These are phyloP conservation scores for Luffa aegyptiaca DNA, from an alignment of 306 rosid species.

Conservation along the genomic window DNA sequence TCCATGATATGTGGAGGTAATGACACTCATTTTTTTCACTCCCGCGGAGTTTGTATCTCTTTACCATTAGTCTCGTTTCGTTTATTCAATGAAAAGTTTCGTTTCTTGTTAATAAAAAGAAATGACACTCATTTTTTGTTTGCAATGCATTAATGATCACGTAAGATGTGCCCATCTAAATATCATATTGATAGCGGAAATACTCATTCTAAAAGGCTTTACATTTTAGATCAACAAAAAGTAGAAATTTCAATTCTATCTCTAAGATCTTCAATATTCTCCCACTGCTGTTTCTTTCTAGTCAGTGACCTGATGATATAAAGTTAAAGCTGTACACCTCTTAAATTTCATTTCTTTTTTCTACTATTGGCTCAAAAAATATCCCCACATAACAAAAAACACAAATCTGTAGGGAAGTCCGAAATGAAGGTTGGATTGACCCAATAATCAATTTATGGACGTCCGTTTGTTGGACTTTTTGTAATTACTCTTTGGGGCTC, in stretches of 20 bases:
- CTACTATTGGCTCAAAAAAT: not conserved
- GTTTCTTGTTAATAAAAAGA: no score
- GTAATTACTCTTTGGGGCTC: no score
- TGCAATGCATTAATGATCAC: no score
- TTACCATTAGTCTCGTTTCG: no score
- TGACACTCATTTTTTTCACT: not conserved
- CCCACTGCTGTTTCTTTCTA: not conserved
- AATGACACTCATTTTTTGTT: no score
- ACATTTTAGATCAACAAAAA: not conserved
- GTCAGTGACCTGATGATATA: not conserved
- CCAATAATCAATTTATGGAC: not conserved
- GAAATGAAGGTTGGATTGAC: not conserved
- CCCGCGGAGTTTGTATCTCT: no score
- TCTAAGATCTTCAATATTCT: not conserved
- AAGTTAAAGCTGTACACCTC: not conserved
- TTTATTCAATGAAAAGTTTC: no score
- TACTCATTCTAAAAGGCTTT: not conserved
- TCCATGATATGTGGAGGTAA: conserved; percentile 94
- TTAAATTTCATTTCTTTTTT: not conserved
- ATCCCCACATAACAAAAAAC: not conserved
- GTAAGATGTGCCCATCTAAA: not conserved
- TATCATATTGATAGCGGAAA: not conserved
- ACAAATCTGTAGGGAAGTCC: not conserved
- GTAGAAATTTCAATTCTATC: not conserved
- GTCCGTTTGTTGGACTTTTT: no score